Conservation (phyloP, 306 rosid genomes). For the Pyrus betulifolia region DNA sequence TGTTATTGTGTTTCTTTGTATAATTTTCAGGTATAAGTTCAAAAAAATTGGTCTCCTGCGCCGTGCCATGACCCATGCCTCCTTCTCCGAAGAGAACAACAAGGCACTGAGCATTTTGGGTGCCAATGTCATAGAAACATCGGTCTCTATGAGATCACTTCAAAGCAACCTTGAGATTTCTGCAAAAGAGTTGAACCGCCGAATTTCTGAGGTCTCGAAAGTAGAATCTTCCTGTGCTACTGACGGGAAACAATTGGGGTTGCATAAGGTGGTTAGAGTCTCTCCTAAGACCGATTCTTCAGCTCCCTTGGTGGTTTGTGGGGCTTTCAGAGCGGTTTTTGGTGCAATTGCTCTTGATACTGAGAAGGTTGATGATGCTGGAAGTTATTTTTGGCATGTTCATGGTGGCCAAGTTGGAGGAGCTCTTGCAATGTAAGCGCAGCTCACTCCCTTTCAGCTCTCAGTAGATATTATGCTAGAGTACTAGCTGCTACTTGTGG, state of each 20-base stretch:
- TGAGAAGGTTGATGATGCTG: conserved; percentile 40
- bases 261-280: conserved; percentile 57
- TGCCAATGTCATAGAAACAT: conserved; percentile 35
- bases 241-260: conserved; percentile 33
- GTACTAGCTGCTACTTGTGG: neutral
- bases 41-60: conserved; percentile 41
- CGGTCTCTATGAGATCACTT: conserved; percentile 27
- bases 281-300: conserved; percentile 59
- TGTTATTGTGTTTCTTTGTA: neutral
- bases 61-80: conserved; percentile 76
- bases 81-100: conserved; percentile 78
- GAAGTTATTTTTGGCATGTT: conserved; percentile 42
- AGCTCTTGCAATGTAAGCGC: conserved; percentile 14
- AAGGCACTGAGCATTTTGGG: conserved; percentile 55
- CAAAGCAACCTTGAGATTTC: conserved; percentile 43
- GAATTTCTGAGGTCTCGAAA: conserved; percentile 29
- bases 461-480: neutral
- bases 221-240: conserved; percentile 47
- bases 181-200: conserved; percentile 35
- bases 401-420: conserved; percentile 35
- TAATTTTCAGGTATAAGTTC: conserved; percentile 40
- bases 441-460: neutral
- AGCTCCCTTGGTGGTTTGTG: conserved; percentile 46
- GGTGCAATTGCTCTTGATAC: conserved; percentile 64
- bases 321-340: conserved; percentile 66